Percentiles rank a stretch among this genome's conserved stretches.
These are phyloP conservation scores for Baorangia bicolor DNA, from an alignment of 768 basidiomycete genomes.

Conservation along the genomic window DNA sequence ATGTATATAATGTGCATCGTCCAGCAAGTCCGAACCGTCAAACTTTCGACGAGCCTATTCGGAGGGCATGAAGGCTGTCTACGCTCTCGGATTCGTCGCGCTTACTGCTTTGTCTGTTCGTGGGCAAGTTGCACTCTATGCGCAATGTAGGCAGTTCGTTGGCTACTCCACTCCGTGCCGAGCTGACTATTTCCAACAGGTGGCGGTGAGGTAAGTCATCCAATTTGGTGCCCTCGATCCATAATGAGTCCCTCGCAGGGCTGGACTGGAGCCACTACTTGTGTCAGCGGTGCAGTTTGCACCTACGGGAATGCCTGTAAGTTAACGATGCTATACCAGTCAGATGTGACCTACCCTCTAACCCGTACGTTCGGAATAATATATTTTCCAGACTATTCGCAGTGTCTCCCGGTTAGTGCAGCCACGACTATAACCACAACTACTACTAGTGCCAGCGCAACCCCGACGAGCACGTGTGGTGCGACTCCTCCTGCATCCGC, in stretches of 20 bases:
- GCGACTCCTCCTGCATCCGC: slow-evolving; percentile 2
- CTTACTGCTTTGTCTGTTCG: slow-evolving; percentile 2
- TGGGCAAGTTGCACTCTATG: slow-evolving; percentile 11
- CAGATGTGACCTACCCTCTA: not conserved
- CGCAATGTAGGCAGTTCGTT: slow-evolving; percentile 5
- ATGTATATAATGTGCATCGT: slow-evolving; percentile 1
- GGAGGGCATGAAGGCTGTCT: slow-evolving; percentile 1
- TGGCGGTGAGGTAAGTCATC: slow-evolving; percentile 4
- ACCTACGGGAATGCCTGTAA: slow-evolving; percentile 4
- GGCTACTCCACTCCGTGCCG: not conserved
- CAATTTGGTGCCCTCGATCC: not conserved
- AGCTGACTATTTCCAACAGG: slow-evolving; percentile 2
- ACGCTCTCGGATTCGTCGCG: not conserved
- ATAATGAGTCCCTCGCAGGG: not conserved
- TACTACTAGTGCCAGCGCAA: not conserved
- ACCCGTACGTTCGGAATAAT: not conserved
- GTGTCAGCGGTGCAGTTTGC: slow-evolving; percentile 7
- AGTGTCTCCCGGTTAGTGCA: slow-evolving; percentile 2
- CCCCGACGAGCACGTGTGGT: not conserved
- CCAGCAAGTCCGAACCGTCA: not conserved
- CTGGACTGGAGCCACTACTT: slow-evolving; percentile 10
- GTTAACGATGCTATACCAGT: not conserved
- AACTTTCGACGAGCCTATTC: not conserved
- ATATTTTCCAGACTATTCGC: slow-evolving; percentile 5
- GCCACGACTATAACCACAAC: not conserved